Evolutionary conservation across 2,329 filamentous ascomycete species (phyloP).

Genomic region (Lecanicillium sp.): DNA sequence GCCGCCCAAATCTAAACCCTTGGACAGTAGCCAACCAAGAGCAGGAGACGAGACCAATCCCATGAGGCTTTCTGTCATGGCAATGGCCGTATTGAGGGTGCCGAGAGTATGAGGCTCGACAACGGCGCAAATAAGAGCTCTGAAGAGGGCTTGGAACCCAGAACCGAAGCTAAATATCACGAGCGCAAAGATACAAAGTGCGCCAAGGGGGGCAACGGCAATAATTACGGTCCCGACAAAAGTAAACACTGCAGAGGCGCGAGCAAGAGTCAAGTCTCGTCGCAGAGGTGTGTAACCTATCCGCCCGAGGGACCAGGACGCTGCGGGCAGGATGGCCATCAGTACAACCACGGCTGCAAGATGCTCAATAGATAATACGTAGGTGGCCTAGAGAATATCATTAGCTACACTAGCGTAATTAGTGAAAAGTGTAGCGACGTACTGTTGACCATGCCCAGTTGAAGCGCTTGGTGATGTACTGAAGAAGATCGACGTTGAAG

Average conservation of each 20-base stretch:
- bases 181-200: slow-evolving; percentile 30
- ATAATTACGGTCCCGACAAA: slow-evolving; percentile 28
- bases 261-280: slow-evolving; percentile 32
- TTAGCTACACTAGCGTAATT: not conserved
- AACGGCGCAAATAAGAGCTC: slow-evolving; percentile 43
- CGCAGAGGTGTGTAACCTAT: slow-evolving; percentile 20
- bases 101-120: slow-evolving; percentile 46
- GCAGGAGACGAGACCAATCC: slow-evolving; percentile 36
- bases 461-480: slow-evolving; percentile 46
- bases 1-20: slow-evolving; percentile 37
- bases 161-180: slow-evolving; percentile 35
- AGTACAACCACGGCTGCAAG: slow-evolving; percentile 28
- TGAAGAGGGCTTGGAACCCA: slow-evolving; percentile 33
- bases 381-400: slow-evolving; percentile 25
- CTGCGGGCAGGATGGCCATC: slow-evolving; percentile 27
- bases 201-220: slow-evolving; percentile 24
- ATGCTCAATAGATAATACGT: slow-evolving; percentile 30
- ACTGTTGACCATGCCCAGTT: slow-evolving; percentile 37
- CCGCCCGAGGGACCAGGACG: slow-evolving; percentile 23
- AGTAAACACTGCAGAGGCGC: slow-evolving; percentile 22
- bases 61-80: slow-evolving; percentile 41
- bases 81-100: slow-evolving; percentile 43
- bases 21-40: slow-evolving; percentile 36
- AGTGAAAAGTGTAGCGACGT: slow-evolving; percentile 8
- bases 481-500: slow-evolving; percentile 30